Conservation (phyloP, 176 grass and related monocot species). For the Dactylis glomerata region DNA sequence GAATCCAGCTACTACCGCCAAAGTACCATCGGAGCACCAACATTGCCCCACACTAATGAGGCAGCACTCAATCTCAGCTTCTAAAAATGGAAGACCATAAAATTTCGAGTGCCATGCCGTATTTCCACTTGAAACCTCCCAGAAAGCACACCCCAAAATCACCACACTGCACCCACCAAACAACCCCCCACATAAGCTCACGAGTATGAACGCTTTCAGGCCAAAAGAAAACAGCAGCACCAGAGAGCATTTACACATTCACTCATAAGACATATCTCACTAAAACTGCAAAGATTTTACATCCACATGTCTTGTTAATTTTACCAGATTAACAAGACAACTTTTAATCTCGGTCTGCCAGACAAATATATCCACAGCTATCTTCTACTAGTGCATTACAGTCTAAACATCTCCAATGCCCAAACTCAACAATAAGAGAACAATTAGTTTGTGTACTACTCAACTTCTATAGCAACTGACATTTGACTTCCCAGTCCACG, state of each 20-base stretch:
- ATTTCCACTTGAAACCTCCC: neutral
- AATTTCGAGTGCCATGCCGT: neutral
- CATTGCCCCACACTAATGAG: neutral
- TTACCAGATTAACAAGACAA: neutral
- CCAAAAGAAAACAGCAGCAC: neutral
- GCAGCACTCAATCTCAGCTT: neutral
- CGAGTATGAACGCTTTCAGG: no score
- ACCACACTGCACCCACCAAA: neutral
- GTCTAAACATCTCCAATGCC: neutral
- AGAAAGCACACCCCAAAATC: neutral
- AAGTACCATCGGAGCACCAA: neutral
- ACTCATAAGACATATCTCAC: neutral
- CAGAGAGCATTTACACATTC: neutral
- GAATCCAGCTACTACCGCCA: neutral
- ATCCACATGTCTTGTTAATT: neutral
- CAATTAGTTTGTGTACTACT: neutral
- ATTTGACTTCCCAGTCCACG: neutral
- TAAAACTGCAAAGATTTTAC: neutral
- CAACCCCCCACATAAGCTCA: neutral
- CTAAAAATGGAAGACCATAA: neutral
- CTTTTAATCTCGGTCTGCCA: neutral
- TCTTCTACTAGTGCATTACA: neutral
- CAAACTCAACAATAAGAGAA: neutral
- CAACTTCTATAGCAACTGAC: neutral
- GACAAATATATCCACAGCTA: neutral